Evolutionary conservation across 176 grass and related monocot species (phyloP), one percentile per base, ranked within the genome.

Genomic region (Rhynchospora breviuscula): DNA sequence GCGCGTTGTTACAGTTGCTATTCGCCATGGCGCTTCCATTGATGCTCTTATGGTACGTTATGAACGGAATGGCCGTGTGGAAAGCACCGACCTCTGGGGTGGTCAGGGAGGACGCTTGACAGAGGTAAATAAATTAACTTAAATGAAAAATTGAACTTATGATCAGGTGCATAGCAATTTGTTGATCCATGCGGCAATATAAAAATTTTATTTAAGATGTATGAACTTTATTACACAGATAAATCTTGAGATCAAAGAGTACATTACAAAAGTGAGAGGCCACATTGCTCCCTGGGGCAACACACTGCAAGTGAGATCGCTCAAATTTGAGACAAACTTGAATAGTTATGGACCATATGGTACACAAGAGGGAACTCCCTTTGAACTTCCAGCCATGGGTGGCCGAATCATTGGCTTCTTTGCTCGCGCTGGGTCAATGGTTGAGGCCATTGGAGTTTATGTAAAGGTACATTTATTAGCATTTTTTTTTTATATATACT

Each of bases 61-160:
- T 49, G 78, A 89, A 33, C 85, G 79, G 9, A 57, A 74, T 78
- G 85, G 83, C 21, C 35, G 53, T 6, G 33, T 80, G 40, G 85
- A 89, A 77, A 89, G 81, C 86, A 91, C 87, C 52, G 85, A 80
- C 78, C 82, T 81, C 13, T 91, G 89, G 87, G 92, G 89, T 3
- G 87, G 87, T 3, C 45, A 63, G 0, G 89, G 91, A 6, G 91
- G 89, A 0, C 14, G 13, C 1, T 79, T 84, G 62, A 43, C 87
- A 6, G 91, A 93, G 83, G 91, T 93, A 88, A 5, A 59, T 47
- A 35, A 35, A 35, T 3, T 35, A 35, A 35, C 33, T 35, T 35
- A 35, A 35, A 35, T 35, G 33, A 35, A 35, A 35, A 35, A 1
- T 35, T 35, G 33, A 35, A 35, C 33, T 35, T 35, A 35, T 35